Percentiles rank a stretch among this genome's conserved stretches.
Evolutionary conservation across 305 asterid genomes (phyloP).

Genomic region (Fraxinus nigra): DNA sequence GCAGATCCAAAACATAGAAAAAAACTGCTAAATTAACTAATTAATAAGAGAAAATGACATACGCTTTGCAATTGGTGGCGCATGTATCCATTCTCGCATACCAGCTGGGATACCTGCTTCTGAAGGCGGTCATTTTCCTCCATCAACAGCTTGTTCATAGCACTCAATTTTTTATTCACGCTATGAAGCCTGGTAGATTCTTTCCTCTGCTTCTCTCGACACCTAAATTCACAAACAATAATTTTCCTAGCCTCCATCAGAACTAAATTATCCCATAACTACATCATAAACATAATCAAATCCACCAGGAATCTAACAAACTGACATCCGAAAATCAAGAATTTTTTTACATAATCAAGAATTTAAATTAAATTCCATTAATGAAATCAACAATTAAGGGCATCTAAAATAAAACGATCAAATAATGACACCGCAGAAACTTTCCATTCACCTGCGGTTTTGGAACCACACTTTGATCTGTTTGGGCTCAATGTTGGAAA

Average conservation of each 20-base stretch:
- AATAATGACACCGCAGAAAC: background rate
- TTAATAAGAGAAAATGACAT: conserved; percentile 28
- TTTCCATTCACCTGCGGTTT: conserved; percentile 62
- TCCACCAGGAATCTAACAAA: conserved; percentile 9
- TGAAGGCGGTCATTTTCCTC: conserved; percentile 97
- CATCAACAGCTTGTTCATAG: conserved; percentile 92
- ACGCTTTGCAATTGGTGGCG: conserved; percentile 79
- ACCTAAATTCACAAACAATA: conserved; percentile 44
- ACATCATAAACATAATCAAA: conserved; percentile 14
- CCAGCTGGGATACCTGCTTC: conserved; percentile 93
- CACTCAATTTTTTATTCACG: conserved; percentile 76
- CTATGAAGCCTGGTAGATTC: conserved; percentile 64
- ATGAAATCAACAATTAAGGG: background rate
- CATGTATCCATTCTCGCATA: conserved; percentile 87
- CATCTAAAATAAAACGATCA: background rate
- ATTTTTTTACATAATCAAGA: background rate
- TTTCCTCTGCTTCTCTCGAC: conserved; percentile 94
- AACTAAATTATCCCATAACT: background rate
- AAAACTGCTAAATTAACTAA: background rate
- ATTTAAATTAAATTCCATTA: background rate
- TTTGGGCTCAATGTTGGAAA: conserved; percentile 80
- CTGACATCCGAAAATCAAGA: conserved; percentile 10
- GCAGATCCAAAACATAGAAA: background rate
- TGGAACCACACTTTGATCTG: conserved; percentile 99
- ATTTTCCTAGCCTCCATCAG: conserved; percentile 5